These are phyloP conservation scores for Coemansia sp. DNA, from an alignment of 192 early-diverging fungal species.

Conservation along the genomic window DNA sequence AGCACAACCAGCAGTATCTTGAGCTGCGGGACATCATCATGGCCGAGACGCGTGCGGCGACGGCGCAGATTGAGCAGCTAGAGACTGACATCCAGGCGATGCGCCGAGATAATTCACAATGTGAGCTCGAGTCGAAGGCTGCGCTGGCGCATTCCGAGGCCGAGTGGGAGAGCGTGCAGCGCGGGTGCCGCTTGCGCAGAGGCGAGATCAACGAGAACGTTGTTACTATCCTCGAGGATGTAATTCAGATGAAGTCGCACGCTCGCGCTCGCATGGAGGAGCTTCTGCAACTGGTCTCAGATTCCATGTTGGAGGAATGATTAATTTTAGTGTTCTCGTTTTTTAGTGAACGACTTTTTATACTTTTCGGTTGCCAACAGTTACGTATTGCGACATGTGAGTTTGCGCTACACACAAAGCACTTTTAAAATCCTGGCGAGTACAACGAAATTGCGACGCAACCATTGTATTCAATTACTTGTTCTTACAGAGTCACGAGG, in stretches of 20 bases:
- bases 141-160: conserved; percentile 44
- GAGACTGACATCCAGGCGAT: conserved; percentile 49
- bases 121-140: conserved; percentile 48
- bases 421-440: no score
- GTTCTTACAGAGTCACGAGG: no score
- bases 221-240: conserved; percentile 40
- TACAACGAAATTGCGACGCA: no score
- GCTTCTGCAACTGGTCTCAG: conserved; percentile 36
- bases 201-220: conserved; percentile 47
- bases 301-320: conserved; percentile 10
- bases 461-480: no score
- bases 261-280: conserved; percentile 32
- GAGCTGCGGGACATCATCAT: conserved; percentile 42
- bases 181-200: conserved; percentile 43
- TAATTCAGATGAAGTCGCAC: conserved; percentile 39
- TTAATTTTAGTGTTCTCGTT: neutral
- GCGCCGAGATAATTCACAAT: conserved; percentile 42
- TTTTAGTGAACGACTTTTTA: neutral
- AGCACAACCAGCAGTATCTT: conserved; percentile 46
- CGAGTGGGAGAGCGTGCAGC: conserved; percentile 52
- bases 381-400: no score
- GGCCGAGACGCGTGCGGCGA: conserved; percentile 35
- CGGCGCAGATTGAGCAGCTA: conserved; percentile 48
- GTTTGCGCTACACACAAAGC: no score
- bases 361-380: neutral